These are phyloP conservation scores for Verticillium alfalfae DNA, from an alignment of 2,329 filamentous ascomycete genomes.

Conservation along the genomic window DNA sequence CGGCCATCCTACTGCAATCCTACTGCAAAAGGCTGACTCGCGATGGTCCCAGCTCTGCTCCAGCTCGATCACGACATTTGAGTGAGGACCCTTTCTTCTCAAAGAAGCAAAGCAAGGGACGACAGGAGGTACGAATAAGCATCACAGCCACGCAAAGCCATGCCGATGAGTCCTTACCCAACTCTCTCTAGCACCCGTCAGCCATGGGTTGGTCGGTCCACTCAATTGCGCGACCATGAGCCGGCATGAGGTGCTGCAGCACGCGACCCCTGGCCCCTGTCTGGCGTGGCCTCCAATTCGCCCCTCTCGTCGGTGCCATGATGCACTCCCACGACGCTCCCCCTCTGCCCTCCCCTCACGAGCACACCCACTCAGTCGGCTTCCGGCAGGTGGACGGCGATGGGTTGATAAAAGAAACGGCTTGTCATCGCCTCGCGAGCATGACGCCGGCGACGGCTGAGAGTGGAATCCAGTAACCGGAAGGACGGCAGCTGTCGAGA, in stretches of 20 bases:
- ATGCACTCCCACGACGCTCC: not conserved
- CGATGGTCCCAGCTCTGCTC: too few species aligned
- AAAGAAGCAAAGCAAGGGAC: not conserved
- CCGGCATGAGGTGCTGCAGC: not conserved
- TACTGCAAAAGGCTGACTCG: too few species aligned
- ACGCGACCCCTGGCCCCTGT: not conserved
- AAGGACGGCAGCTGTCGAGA: too few species aligned
- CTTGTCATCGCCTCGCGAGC: too few species aligned
- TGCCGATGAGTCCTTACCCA: not conserved
- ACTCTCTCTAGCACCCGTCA: not conserved
- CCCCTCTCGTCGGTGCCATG: not conserved
- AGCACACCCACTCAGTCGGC: not conserved
- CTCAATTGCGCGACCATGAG: not conserved
- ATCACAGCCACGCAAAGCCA: not conserved
- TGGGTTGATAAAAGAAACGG: too few species aligned
- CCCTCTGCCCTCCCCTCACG: not conserved
- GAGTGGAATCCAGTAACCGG: too few species aligned
- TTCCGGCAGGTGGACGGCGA: too few species aligned
- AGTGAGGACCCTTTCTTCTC: not conserved
- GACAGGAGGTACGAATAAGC: not conserved
- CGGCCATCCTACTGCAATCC: too few species aligned
- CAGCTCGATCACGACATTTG: too few species aligned
- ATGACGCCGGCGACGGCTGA: too few species aligned
- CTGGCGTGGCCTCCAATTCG: not conserved
- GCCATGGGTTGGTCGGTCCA: not conserved